Evolutionary conservation across 2,329 filamentous ascomycete species (phyloP).

Genomic region (Ceratocystiopsis sp.): DNA sequence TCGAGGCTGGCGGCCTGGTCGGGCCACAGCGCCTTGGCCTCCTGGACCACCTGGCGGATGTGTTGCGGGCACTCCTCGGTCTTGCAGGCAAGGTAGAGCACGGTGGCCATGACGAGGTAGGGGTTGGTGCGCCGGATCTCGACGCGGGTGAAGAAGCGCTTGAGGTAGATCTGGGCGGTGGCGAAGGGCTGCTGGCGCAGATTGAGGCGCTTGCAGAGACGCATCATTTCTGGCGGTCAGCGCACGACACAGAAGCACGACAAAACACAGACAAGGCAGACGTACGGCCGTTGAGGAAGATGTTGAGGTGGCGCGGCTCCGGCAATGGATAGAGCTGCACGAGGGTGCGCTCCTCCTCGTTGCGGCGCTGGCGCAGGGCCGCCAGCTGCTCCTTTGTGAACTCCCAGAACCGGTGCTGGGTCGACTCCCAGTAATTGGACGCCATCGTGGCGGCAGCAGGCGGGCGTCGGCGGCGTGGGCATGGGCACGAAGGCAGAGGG

Average conservation of each 20-base stretch:
- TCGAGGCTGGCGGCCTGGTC: slow-evolving; percentile 58
- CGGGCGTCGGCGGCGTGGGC: neutral
- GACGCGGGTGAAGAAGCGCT: slow-evolving; percentile 80
- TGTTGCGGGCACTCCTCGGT: slow-evolving; percentile 97
- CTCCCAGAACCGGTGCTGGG: slow-evolving; percentile 78
- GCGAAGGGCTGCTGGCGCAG: slow-evolving; percentile 84
- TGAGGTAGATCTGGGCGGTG: slow-evolving; percentile 87
- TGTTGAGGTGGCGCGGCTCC: slow-evolving; percentile 64
- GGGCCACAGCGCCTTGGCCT: slow-evolving; percentile 74
- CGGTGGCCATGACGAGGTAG: slow-evolving; percentile 82
- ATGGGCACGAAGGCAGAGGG: neutral
- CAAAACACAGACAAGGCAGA: no score
- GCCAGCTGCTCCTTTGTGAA: slow-evolving; percentile 71
- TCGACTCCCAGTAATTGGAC: slow-evolving; percentile 93
- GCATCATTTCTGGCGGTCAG: slow-evolving; percentile 14
- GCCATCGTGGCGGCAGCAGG: slow-evolving; percentile 44
- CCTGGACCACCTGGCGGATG: slow-evolving; percentile 75
- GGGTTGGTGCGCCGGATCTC: slow-evolving; percentile 88
- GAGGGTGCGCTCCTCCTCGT: slow-evolving; percentile 56
- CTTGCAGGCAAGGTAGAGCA: slow-evolving; percentile 89
- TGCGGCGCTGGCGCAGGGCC: slow-evolving; percentile 57
- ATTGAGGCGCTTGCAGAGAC: slow-evolving; percentile 67
- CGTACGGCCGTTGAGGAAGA: slow-evolving; percentile 44
- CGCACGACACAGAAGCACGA: neutral
- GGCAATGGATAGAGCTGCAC: slow-evolving; percentile 70